A percentile compares a stretch with the other conserved stretches of the same genome.
phyloP scores from a whole-genome alignment of 306 rosid genomes.

The Abrus precatorius region DNA sequence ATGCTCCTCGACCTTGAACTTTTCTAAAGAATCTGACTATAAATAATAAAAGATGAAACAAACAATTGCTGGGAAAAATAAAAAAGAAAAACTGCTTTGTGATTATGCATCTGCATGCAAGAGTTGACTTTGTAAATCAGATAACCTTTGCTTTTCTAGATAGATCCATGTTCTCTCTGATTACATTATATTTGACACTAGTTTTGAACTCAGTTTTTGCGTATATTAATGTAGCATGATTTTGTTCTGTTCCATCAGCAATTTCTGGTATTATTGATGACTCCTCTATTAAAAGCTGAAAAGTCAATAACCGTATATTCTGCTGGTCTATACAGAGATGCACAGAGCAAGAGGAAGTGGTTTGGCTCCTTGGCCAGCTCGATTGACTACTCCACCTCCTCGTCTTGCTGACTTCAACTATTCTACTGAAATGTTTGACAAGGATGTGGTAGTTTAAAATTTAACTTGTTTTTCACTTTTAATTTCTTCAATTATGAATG shows the following conservation, averaged over 20 bases:
- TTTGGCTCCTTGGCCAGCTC: conserved; percentile 91
- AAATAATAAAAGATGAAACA: conserved; percentile 24
- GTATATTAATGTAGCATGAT: conserved; percentile 32
- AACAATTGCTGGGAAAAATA: neutral
- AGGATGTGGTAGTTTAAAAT: conserved; percentile 71
- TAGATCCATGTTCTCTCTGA: conserved; percentile 29
- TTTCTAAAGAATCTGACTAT: neutral
- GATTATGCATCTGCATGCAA: neutral
- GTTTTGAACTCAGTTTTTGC: neutral
- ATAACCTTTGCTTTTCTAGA: conserved; percentile 28
- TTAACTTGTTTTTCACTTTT: conserved; percentile 25
- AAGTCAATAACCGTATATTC: conserved; percentile 47
- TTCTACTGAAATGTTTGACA: conserved; percentile 71
- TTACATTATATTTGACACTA: conserved; percentile 6
- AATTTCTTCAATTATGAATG: conserved; percentile 19
- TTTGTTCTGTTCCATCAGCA: conserved; percentile 33
- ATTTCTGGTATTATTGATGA: conserved; percentile 39
- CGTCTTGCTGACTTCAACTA: conserved; percentile 90
- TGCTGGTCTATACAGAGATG: conserved; percentile 66
- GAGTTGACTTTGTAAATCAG: conserved; percentile 24
- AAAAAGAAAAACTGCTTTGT: conserved; percentile 1
- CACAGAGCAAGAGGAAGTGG: conserved; percentile 79
- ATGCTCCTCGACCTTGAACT: neutral
- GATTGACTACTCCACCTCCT: conserved; percentile 87
- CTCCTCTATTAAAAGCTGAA: conserved; percentile 38